phyloP scores from a whole-genome alignment of 768 basidiomycete species.

The Mycena sanguinolenta region DNA sequence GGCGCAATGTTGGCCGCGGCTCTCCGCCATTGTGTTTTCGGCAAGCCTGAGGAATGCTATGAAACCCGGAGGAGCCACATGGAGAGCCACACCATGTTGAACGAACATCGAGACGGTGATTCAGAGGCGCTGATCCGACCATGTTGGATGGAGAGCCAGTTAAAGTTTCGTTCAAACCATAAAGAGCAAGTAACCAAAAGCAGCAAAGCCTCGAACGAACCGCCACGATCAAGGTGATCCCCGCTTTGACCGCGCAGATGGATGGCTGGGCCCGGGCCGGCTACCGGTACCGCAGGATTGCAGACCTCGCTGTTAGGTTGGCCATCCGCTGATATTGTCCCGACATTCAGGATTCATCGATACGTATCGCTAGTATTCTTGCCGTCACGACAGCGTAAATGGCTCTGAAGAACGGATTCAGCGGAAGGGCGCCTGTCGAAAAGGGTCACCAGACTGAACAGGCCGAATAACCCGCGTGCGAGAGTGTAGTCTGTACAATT shows the following conservation, averaged over 20 bases:
- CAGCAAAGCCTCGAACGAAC: too few relatives aligned
- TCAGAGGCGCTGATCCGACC: too few relatives aligned
- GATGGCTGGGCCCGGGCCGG: background rate
- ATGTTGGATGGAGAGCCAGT: too few relatives aligned
- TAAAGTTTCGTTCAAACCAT: background rate
- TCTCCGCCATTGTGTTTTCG: conserved; percentile 9
- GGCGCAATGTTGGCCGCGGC: background rate
- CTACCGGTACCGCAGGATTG: background rate
- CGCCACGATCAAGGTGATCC: background rate
- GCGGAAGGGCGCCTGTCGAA: background rate
- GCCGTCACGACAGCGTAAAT: background rate
- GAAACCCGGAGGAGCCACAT: background rate
- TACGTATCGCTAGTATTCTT: too few relatives aligned
- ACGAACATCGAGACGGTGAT: too few relatives aligned
- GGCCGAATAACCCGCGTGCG: background rate
- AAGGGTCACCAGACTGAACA: background rate
- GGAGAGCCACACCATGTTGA: too few relatives aligned
- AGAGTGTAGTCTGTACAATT: conserved; percentile 1
- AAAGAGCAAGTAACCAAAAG: background rate
- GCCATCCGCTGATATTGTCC: too few relatives aligned
- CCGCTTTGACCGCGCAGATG: background rate
- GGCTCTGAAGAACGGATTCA: background rate
- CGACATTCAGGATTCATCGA: too few relatives aligned
- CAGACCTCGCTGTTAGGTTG: too few relatives aligned
- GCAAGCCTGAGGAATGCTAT: too few relatives aligned